Conservation (phyloP, 345 rosid genomes). For the Laguncularia racemosa region DNA sequence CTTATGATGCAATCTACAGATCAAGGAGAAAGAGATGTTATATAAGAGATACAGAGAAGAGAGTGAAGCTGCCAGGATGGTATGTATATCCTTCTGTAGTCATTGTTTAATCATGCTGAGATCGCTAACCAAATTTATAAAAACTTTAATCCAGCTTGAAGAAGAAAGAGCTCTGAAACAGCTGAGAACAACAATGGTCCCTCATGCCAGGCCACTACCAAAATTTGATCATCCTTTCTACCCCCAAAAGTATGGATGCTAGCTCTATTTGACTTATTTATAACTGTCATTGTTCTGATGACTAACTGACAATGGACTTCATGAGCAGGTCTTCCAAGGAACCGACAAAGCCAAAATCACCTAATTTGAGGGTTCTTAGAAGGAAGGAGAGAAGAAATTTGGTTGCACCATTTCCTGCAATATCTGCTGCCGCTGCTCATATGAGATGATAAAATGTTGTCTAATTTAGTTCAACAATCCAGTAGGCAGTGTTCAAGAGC, state of each 20-base stretch:
- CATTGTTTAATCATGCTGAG: background rate
- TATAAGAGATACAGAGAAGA: constrained; percentile 96
- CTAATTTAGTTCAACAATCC: background rate
- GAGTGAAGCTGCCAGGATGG: constrained; percentile 81
- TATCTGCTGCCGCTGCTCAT: constrained; percentile 37
- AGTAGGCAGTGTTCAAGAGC: constrained; percentile 53
- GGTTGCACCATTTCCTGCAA: constrained; percentile 6
- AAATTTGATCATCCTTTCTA: constrained; percentile 78
- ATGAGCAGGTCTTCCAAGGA: constrained; percentile 52
- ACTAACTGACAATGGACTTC: background rate
- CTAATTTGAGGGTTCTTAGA: constrained; percentile 37
- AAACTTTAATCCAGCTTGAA: constrained; percentile 42
- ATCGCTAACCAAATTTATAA: background rate
- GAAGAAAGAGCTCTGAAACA: constrained; percentile 91
- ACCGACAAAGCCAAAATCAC: constrained; percentile 60
- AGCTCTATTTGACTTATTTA: too few species aligned
- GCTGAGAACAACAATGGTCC: constrained; percentile 85
- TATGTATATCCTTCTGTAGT: constrained; percentile 10
- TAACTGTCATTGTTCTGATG: background rate
- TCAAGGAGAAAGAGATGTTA: constrained; percentile 76
- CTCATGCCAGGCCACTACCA: constrained; percentile 85
- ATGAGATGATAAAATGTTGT: constrained; percentile 29
- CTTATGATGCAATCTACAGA: constrained; percentile 28
- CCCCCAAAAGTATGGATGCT: constrained; percentile 54
- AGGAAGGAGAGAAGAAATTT: constrained; percentile 26